Base-by-base conservation (phyloP, 2,329 filamentous ascomycete species). In the Paracorniculantispora psalliotae region DNA sequence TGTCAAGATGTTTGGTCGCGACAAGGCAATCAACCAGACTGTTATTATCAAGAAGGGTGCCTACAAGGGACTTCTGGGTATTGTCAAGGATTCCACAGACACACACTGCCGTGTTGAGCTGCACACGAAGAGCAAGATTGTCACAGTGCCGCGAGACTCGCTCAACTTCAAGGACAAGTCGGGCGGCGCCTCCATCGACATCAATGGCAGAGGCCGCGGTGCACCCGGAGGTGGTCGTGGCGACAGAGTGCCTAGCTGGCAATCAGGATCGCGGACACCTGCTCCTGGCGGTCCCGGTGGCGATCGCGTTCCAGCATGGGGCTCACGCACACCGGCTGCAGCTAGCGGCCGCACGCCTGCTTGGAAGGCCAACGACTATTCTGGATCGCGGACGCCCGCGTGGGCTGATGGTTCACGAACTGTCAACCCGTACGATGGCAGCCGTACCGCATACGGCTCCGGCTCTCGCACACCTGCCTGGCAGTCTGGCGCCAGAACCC, bases 11-110 rank as follows among this genome's bases (percentile, higher is more conserved):
- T 91, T 91, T 67, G 86, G 89, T 23, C 85, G 92, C 41, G 94
- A 99, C 72, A 85, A 86, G 58, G 81, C 94, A 28, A 86, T 97
- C 63, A 92, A 92, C 46, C 93, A 96, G 76, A 97, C 92, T 0
- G 92, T 97, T 47, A 91, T 88, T 54, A 89, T 97, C 68, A 85
- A 87, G 59, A 91, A 88, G 69, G 94, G 94, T 28, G 86, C 89
- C 23, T 92, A 93, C 79, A 99, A 99, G 75, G 93, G 93, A 59
- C 81, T 97, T 46, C 79, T 97, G 44, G 94, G 94, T 66, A 96
- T 97, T 64, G 92, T 99, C 66, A 97, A 96, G 71, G 93, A 97
- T 70, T 89, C 93, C 1, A 96, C 91, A 7, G 92, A 96, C 66
- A 84, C 84, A 3, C 85, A 89, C 67, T 93, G 91, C 30, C 89